These are phyloP conservation scores for Aspergillus sclerotioniger DNA, from an alignment of 495 filamentous ascomycete species.

Conservation along the genomic window DNA sequence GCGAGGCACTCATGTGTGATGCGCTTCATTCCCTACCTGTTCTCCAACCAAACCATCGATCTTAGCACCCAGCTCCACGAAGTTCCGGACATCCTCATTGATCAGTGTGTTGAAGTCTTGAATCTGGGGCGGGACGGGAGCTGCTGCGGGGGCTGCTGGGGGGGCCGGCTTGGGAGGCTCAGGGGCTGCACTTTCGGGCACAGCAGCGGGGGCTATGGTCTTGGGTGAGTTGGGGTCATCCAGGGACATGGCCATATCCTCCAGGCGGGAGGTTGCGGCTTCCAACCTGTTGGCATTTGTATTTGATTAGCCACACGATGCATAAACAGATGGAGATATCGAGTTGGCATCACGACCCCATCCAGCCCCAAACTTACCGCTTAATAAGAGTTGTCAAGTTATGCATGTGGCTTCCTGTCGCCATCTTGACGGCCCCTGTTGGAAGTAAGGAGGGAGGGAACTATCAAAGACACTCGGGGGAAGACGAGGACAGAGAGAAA, in stretches of 20 bases:
- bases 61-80: slow-evolving; percentile 71
- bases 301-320: slow-evolving; percentile 24
- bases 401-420: slow-evolving; percentile 72
- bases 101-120: slow-evolving; percentile 85
- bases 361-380: slow-evolving; percentile 59
- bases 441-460: slow-evolving; percentile 20
- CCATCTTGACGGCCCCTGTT: slow-evolving; percentile 39
- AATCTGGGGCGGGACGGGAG: slow-evolving; percentile 70
- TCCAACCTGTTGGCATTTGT: slow-evolving; percentile 67
- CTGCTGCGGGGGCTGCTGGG: slow-evolving; percentile 46
- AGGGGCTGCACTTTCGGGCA: slow-evolving; percentile 36
- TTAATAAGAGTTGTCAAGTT: slow-evolving; percentile 97
- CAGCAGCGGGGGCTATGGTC: slow-evolving; percentile 36
- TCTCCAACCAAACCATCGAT: slow-evolving; percentile 76
- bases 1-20: slow-evolving; percentile 2
- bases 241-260: slow-evolving; percentile 85
- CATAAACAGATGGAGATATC: neutral
- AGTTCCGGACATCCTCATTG: slow-evolving; percentile 69
- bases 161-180: slow-evolving; percentile 42
- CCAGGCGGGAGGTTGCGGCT: slow-evolving; percentile 91
- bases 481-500: neutral
- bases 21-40: slow-evolving; percentile 55
- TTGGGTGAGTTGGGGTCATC: slow-evolving; percentile 54
- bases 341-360: neutral
- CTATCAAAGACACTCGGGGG: slow-evolving; percentile 3